phyloP scores from a whole-genome alignment of 257 asterid genomes.

The Primulina eburnea region DNA sequence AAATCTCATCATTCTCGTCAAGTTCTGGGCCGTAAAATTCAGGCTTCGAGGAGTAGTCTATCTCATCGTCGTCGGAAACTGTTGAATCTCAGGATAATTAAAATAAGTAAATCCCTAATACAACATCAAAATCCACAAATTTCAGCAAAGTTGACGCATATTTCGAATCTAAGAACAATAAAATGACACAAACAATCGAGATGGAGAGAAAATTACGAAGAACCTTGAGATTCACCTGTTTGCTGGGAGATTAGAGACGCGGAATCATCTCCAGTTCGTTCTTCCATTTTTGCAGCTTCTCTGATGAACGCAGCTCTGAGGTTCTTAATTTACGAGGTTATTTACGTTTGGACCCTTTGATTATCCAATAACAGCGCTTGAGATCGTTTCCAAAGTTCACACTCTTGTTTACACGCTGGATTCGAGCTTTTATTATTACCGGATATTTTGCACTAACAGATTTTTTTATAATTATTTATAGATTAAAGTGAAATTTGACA shows the following conservation, averaged over 20 bases:
- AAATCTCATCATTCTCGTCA: slow-evolving; percentile 66
- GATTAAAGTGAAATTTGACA: no score
- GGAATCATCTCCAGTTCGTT: slow-evolving; percentile 21
- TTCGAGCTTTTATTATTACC: no score
- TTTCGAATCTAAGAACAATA: neutral
- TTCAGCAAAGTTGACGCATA: no score
- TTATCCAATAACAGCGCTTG: no score
- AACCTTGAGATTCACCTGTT: slow-evolving; percentile 25
- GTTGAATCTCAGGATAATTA: neutral
- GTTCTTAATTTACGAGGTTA: no score
- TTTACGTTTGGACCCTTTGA: no score
- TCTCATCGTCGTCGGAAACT: slow-evolving; percentile 93
- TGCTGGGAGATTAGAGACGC: slow-evolving; percentile 33
- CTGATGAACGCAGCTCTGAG: no score
- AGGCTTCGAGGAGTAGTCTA: slow-evolving; percentile 76
- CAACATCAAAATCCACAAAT: neutral
- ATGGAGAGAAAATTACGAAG: neutral
- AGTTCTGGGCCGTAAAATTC: slow-evolving; percentile 73
- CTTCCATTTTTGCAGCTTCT: slow-evolving; percentile 19
- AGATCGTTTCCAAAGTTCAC: no score
- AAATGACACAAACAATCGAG: neutral
- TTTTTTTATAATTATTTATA: no score
- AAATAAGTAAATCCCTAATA: slow-evolving; percentile 3
- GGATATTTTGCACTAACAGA: no score
- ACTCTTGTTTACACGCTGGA: no score